Conservation (phyloP, 306 rosid genomes). For the Clitoria ternatea region DNA sequence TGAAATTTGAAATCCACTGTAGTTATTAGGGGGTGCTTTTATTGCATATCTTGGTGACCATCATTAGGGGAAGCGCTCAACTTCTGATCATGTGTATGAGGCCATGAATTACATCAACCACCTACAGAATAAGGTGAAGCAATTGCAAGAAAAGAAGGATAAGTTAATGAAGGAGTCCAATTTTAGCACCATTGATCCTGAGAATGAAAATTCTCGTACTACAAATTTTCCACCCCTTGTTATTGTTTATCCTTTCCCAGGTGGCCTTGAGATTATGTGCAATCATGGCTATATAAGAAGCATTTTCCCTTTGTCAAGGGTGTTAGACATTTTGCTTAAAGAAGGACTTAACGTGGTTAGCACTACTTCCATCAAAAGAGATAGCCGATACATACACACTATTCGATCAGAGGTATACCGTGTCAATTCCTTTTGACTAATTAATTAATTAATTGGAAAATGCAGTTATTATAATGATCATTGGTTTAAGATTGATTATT, state of each 20-base stretch:
- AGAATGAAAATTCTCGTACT: neutral
- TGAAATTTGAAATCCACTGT: neutral
- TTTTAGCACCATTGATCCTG: slow-evolving; percentile 7
- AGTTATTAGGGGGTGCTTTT: neutral
- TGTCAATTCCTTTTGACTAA: no score
- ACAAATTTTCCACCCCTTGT: slow-evolving; percentile 6
- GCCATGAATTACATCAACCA: slow-evolving; percentile 63
- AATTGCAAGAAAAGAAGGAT: slow-evolving; percentile 39
- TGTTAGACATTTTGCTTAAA: slow-evolving; percentile 34
- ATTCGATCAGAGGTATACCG: slow-evolving; percentile 55
- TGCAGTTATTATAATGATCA: neutral
- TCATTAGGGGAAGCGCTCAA: slow-evolving; percentile 65
- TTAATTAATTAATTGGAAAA: neutral
- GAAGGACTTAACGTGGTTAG: slow-evolving; percentile 46
- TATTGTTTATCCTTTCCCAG: slow-evolving; percentile 35
- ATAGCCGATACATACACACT: slow-evolving; percentile 32
- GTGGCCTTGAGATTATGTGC: slow-evolving; percentile 51
- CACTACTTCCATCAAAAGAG: slow-evolving; percentile 33
- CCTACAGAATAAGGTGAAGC: slow-evolving; percentile 36
- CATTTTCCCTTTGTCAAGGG: slow-evolving; percentile 34
- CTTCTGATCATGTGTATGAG: slow-evolving; percentile 54
- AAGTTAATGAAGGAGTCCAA: slow-evolving; percentile 20
- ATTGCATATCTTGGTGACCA: neutral
- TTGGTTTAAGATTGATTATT: neutral
- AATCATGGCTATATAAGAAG: slow-evolving; percentile 25